phyloP scores from a whole-genome alignment of 345 rosid species.

The Lenwebbia sp. region DNA sequence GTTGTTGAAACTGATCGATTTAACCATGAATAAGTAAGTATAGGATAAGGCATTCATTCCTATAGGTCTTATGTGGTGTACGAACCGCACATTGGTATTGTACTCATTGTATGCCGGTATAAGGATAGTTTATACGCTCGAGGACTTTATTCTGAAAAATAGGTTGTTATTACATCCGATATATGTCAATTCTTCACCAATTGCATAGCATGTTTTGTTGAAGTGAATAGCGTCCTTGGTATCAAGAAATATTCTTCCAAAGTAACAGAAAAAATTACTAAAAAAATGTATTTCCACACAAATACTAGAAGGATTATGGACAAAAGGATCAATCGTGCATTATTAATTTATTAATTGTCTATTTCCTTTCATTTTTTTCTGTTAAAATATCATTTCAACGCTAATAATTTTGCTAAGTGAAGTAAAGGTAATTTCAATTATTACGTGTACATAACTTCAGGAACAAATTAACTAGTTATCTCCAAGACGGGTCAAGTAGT shows the following conservation, averaged over 20 bases:
- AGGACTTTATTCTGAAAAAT: neutral
- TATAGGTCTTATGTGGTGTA: neutral
- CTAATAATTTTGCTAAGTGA: neutral
- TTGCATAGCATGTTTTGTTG: neutral
- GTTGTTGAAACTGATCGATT: neutral
- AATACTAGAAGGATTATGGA: neutral
- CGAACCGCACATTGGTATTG: neutral
- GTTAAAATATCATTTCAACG: neutral
- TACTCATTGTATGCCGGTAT: neutral
- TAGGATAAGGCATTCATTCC: neutral
- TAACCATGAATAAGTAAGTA: neutral
- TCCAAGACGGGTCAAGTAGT: neutral
- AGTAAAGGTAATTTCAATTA: neutral
- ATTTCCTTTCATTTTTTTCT: neutral
- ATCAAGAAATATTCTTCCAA: neutral
- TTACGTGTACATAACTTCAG: neutral
- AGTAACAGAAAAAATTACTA: neutral
- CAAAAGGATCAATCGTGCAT: neutral
- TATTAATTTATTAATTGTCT: neutral
- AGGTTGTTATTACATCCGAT: neutral
- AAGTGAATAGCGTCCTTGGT: neutral
- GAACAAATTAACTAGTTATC: neutral
- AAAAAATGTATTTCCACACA: neutral
- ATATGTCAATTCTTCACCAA: neutral
- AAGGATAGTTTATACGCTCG: neutral